Percentiles rank a stretch among this genome's conserved stretches.
phyloP scores from a whole-genome alignment of 148 eudicot genomes.

The Heliamphora exappendiculata region DNA sequence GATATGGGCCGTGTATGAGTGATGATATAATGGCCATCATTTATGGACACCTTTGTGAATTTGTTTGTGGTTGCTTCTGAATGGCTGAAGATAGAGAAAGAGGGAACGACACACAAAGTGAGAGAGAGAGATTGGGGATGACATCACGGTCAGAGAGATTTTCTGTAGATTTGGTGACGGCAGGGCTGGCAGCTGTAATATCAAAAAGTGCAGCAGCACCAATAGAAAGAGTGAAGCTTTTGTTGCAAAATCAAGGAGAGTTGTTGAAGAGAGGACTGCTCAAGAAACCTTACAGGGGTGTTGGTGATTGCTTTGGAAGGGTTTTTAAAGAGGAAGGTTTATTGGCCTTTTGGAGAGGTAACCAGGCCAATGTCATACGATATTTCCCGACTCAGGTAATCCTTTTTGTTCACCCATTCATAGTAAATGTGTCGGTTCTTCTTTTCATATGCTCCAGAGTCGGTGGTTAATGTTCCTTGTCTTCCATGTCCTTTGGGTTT shows the following conservation, averaged over 20 bases:
- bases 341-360: slow-evolving; percentile 86
- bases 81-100: slow-evolving; percentile 12
- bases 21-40: not conserved
- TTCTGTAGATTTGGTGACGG: slow-evolving; percentile 67
- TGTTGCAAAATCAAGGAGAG: slow-evolving; percentile 89
- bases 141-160: slow-evolving; percentile 41
- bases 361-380: slow-evolving; percentile 89
- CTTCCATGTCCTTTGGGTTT: not conserved
- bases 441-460: not conserved
- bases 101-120: not conserved
- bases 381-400: slow-evolving; percentile 95
- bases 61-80: not conserved
- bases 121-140: slow-evolving; percentile 18
- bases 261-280: slow-evolving; percentile 64
- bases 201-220: slow-evolving; percentile 91
- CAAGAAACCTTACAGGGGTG: slow-evolving; percentile 54
- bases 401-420: not conserved
- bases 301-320: slow-evolving; percentile 66
- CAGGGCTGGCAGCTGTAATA: slow-evolving; percentile 67
- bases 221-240: slow-evolving; percentile 81
- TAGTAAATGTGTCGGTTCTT: not conserved
- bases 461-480: not conserved
- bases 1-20: not conserved
- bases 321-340: slow-evolving; percentile 66
- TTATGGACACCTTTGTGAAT: not conserved